A percentile compares a stretch with the other conserved stretches of the same genome.
Evolutionary conservation across 2,329 filamentous ascomycete species (phyloP).

Genomic region (Pyrenochaeta sp.): DNA sequence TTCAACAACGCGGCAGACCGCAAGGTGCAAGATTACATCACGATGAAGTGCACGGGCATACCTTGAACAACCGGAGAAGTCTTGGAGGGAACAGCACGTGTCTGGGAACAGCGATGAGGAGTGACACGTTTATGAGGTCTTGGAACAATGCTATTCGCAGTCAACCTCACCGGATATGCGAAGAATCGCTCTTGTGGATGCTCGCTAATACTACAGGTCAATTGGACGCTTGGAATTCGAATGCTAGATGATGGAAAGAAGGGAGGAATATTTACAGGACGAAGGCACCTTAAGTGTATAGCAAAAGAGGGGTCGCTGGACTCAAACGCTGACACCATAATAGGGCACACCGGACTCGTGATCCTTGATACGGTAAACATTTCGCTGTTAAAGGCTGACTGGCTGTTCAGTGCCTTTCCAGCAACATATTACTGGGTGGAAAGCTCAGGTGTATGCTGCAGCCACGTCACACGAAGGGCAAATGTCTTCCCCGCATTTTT

Average conservation of each 20-base stretch:
- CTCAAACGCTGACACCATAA: neutral
- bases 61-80: neutral
- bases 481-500: neutral
- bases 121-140: neutral
- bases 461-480: neutral
- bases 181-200: neutral
- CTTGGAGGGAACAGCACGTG: neutral
- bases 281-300: neutral
- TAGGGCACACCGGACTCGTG: neutral
- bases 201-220: neutral
- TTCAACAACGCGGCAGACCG: neutral
- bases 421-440: neutral
- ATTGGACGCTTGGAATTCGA: neutral
- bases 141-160: neutral
- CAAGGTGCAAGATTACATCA: conserved; percentile 2
- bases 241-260: neutral
- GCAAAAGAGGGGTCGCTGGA: neutral
- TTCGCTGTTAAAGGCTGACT: neutral
- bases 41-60: neutral
- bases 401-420: neutral
- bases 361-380: conserved; percentile 2
- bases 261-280: too few relatives aligned
- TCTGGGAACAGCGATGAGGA: neutral
- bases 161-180: neutral
- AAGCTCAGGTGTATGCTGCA: conserved; percentile 1